Base-by-base conservation (phyloP, 176 grass and related monocot genomes). In the Tillandsia leiboldiana region DNA sequence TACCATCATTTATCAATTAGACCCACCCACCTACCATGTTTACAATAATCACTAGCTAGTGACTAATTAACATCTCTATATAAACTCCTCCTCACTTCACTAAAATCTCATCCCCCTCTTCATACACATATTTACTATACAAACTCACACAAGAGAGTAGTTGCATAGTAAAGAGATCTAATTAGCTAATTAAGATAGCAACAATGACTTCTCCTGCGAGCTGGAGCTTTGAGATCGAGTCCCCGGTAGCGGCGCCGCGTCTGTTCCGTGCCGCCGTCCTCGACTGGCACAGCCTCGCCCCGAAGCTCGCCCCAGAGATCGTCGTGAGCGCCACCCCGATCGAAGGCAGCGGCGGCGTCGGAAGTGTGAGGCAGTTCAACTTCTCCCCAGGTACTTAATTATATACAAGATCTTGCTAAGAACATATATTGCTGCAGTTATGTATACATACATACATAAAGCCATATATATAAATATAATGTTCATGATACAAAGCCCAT, bases 301-400 rank as follows among this genome's bases (percentile, higher is more conserved):
- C 88, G 53, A 88, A 96, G 92, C 2, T 84, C 67, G 51, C 28
- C 14, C 33, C 92, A 5, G 50, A 86, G 18, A 76, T 83, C n/a
- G 72, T 96, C 26, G 63, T 77, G 66, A 88, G 88, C 68, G 88
- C 83, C 50, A 50, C 72, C 67, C 28, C 77, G 4, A 33, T 88
- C 0, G 72, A 88, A 42, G 88, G 85, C 10, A 74, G 79, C 0
- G 82, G 88, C 49, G 57, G 13, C 17, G 69, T 80, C 1, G 83
- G 91, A 17, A 83, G 80, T 56, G 22, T 96, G 12, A 91, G 87
- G 69, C 85, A 91, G 79, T 88, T 96, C 80, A 88, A 96, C 81
- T 96, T 96, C 77, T 82, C 82, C 49, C 70, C 80, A 47, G 80
- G 91, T 96, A 82, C 8, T 22, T 1, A n/a, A n/a, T n/a, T n/a